phyloP scores from a whole-genome alignment of 441 rosid species.

The Cnidoscolus chayamansa region DNA sequence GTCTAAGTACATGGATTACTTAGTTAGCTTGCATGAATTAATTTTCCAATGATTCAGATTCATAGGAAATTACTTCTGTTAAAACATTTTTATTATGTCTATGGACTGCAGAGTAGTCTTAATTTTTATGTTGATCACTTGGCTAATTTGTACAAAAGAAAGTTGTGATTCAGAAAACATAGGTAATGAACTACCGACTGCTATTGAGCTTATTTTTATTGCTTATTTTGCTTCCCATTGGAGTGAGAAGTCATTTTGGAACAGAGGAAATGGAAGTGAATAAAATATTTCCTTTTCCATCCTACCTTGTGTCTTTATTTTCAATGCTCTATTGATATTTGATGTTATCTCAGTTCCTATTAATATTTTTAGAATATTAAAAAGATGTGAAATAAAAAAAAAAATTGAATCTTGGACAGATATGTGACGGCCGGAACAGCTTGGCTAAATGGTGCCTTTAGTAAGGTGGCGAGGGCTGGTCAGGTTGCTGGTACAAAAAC shows the following conservation, averaged over 20 bases:
- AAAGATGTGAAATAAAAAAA: background rate
- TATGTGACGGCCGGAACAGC: slow-evolving; percentile 85
- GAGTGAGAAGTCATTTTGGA: background rate
- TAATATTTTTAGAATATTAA: background rate
- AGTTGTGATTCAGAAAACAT: no score
- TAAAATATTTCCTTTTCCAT: background rate
- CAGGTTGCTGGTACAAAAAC: slow-evolving; percentile 89
- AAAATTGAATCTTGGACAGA: slow-evolving; percentile 36
- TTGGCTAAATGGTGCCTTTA: slow-evolving; percentile 90
- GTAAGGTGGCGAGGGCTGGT: slow-evolving; percentile 83
- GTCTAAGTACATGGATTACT: background rate
- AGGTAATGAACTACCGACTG: background rate
- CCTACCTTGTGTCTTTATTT: background rate
- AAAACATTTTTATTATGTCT: background rate
- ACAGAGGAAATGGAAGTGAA: background rate
- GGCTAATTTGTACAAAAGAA: background rate
- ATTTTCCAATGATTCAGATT: background rate
- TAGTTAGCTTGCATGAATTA: background rate
- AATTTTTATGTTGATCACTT: background rate
- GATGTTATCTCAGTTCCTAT: background rate
- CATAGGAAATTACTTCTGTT: background rate
- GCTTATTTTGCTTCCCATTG: background rate
- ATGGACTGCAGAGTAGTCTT: background rate
- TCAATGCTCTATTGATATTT: background rate
- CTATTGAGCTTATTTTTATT: background rate